phyloP scores from a whole-genome alignment of 2,329 filamentous ascomycete genomes.

The Sporothrix dimorphospora region DNA sequence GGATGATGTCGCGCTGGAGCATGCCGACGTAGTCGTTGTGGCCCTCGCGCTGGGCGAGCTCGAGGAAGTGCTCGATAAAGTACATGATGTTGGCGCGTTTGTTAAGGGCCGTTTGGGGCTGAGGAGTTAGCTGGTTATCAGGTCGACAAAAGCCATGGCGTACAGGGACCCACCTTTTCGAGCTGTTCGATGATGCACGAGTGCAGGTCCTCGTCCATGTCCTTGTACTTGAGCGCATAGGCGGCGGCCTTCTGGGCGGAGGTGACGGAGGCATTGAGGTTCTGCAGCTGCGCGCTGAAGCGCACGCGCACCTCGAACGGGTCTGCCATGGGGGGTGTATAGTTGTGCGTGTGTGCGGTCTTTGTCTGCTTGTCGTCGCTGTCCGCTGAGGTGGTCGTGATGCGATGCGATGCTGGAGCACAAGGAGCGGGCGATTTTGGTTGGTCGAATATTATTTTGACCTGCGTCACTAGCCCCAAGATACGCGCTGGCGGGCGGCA shows the following conservation, averaged over 20 bases:
- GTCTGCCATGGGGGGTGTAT: slow-evolving; percentile 59
- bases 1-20: slow-evolving; percentile 91
- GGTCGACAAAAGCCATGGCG: background rate
- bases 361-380: background rate
- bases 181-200: slow-evolving; percentile 96
- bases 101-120: slow-evolving; percentile 83
- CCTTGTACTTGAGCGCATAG: slow-evolving; percentile 90
- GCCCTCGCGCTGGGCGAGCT: slow-evolving; percentile 75
- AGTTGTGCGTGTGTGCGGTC: background rate
- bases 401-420: background rate
- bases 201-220: slow-evolving; percentile 96
- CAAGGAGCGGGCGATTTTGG: background rate
- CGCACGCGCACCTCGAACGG: slow-evolving; percentile 98
- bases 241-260: slow-evolving; percentile 90
- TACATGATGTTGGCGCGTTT: slow-evolving; percentile 98
- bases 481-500: background rate
- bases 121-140: slow-evolving; percentile 23
- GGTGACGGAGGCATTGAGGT: slow-evolving; percentile 86
- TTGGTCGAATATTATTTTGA: background rate
- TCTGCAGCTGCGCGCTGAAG: slow-evolving; percentile 87
- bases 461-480: background rate
- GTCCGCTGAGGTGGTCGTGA: background rate
- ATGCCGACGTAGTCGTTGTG: slow-evolving; percentile 85
- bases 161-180: slow-evolving; percentile 63
- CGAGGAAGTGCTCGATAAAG: slow-evolving; percentile 94